These are phyloP conservation scores for Paspalum vaginatum DNA, from an alignment of 176 grass and related monocot species.

Conservation along the genomic window DNA sequence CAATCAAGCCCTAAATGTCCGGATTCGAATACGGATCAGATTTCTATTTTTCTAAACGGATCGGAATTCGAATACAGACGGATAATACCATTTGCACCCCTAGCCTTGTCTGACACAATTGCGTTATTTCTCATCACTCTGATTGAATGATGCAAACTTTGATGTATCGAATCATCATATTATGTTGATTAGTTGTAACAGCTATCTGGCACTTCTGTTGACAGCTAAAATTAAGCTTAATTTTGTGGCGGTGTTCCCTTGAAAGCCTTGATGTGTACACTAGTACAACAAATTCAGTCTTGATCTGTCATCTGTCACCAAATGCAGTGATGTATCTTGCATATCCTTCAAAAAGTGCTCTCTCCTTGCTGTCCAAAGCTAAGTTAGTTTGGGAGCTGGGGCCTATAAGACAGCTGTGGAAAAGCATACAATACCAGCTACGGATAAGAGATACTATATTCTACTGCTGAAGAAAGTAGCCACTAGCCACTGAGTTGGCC, in stretches of 20 bases:
- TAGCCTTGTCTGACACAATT: constrained; percentile 4
- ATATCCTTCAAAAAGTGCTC: constrained; percentile 25
- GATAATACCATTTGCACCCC: too few species aligned
- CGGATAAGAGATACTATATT: constrained; percentile 33
- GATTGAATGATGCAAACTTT: background rate
- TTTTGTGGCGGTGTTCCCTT: background rate
- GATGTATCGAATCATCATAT: background rate
- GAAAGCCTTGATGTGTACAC: background rate
- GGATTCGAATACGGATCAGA: too few species aligned
- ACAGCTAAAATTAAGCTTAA: constrained; percentile 10
- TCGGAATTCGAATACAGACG: too few species aligned
- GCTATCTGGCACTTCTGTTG: background rate
- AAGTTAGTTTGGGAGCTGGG: constrained; percentile 28
- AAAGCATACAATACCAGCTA: constrained; percentile 37
- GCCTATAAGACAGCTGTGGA: constrained; percentile 35
- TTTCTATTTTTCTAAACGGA: too few species aligned
- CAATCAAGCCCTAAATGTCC: too few species aligned
- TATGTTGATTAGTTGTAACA: background rate
- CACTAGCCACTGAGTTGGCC: constrained; percentile 20
- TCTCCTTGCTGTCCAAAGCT: constrained; percentile 25
- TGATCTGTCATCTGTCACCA: constrained; percentile 26
- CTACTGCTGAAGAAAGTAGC: constrained; percentile 30
- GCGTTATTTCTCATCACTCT: background rate
- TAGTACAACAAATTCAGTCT: constrained; percentile 16
- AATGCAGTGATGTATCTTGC: constrained; percentile 10